A percentile compares a stretch with the other conserved stretches of the same genome.
Conservation (phyloP, 257 asterid genomes). For the Penstemon newberryi region DNA sequence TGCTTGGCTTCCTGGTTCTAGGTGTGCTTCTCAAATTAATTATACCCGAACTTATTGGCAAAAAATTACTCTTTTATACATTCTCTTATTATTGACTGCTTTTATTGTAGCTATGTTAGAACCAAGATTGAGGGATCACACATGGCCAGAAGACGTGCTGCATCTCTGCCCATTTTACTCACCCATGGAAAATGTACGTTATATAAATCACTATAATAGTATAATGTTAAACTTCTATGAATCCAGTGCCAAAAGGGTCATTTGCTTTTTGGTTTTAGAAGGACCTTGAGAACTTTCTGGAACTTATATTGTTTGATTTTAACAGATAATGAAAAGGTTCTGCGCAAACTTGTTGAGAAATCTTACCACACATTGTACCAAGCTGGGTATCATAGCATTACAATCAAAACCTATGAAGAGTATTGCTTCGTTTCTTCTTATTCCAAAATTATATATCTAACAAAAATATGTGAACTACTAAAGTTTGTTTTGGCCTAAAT, state of each 20-base stretch:
- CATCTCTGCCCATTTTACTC: conserved; percentile 84
- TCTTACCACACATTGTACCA: conserved; percentile 68
- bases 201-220: background rate
- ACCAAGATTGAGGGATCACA: conserved; percentile 82
- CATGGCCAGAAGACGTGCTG: conserved; percentile 84
- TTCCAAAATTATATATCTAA: background rate
- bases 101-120: conserved; percentile 58
- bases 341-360: conserved; percentile 66
- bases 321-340: conserved; percentile 82
- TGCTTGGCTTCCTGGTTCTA: conserved; percentile 96
- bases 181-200: conserved; percentile 84
- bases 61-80: background rate
- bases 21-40: conserved; percentile 42
- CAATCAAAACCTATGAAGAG: conserved; percentile 76
- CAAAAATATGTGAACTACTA: background rate
- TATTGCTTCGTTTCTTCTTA: conserved; percentile 27
- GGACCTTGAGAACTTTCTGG: background rate
- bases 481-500: background rate
- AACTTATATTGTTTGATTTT: conserved; percentile 13
- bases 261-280: background rate
- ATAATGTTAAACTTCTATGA: background rate
- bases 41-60: background rate
- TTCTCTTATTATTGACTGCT: conserved; percentile 12
- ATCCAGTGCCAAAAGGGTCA: background rate
- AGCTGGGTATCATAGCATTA: conserved; percentile 79